Evolutionary conservation across 2,329 filamentous ascomycete species (phyloP), one percentile per base, ranked within the genome.

Genomic region (Clonostachys sp.): DNA sequence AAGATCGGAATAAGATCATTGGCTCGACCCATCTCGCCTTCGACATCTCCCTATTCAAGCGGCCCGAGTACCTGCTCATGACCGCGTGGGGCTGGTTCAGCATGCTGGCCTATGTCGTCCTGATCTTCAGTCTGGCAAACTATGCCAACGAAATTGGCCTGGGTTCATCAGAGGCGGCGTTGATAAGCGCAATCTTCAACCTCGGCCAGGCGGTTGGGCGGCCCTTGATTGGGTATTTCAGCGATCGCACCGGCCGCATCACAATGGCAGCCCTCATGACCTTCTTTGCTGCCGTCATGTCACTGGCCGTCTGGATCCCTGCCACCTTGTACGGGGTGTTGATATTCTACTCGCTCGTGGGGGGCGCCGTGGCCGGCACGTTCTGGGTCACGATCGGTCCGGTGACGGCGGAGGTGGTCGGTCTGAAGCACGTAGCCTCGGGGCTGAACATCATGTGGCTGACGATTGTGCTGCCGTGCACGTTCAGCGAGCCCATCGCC

Each of bases 61-160:
- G 77, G 5, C 57, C 70, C 0, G 80, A 89, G 57, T 90, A 86
- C 53, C 61, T 83, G 24, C 67, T 90, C 3, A 71, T 89, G 12
- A 63, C 89, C 36, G 72, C 66, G 3, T 94, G 84, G 71, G 84
- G 84, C 8, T 81, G 83, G 63, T 83, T 91, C 52, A 83, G 78
- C 50, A 81, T 91, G 67, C 67, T 92, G 13, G 86, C 78, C 6
- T 92, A 92, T 56, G 75, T 88, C 24, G 84, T 89, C 5, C 73
- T 91, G n/a, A 75, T 91, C 41, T 92, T 91, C 64, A 86, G 81
- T 12, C 68, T 91, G 42, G 83, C 87, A 13, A 87, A 85, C 60
- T 92, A 90, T 58, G 84, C 84, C 36, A 75, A 78, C 48, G 76
- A 75, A 5, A 78, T 91, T 41, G 87, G 87, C 2, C 75, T 91